Evolutionary conservation across 768 basidiomycete species (phyloP).

Genomic region (Suillus placidus): DNA sequence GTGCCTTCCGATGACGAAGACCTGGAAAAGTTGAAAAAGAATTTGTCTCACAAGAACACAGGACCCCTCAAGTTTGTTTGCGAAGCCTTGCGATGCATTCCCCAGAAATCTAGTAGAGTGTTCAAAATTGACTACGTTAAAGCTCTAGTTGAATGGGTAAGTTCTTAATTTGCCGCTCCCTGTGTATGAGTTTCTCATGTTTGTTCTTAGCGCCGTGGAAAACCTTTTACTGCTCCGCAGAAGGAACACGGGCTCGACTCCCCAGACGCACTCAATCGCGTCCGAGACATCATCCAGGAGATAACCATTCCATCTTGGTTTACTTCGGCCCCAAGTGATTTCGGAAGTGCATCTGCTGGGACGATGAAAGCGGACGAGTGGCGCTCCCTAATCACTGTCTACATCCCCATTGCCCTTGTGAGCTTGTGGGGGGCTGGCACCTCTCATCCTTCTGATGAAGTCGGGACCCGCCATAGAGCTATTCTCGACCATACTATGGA

Average conservation of each 20-base stretch:
- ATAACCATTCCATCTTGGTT: conserved; percentile 17
- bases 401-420: conserved; percentile 36
- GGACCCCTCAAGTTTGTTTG: background rate
- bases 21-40: background rate
- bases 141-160: background rate
- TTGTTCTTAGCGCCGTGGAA: background rate
- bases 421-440: conserved; percentile 31
- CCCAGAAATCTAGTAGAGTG: background rate
- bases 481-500: conserved; percentile 32
- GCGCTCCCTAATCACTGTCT: conserved; percentile 30
- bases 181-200: background rate
- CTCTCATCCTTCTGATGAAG: conserved; percentile 7
- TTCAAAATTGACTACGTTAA: background rate
- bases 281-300: background rate
- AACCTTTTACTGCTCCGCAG: background rate
- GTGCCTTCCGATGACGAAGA: background rate
- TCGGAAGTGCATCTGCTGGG: conserved; percentile 24
- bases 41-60: background rate
- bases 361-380: conserved; percentile 40
- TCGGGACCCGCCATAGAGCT: background rate
- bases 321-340: conserved; percentile 15
- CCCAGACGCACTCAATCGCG: background rate
- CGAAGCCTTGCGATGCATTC: background rate
- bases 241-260: background rate
- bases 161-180: background rate